phyloP scores from a whole-genome alignment of 2,329 filamentous ascomycete species.

The Lojkania enalia region DNA sequence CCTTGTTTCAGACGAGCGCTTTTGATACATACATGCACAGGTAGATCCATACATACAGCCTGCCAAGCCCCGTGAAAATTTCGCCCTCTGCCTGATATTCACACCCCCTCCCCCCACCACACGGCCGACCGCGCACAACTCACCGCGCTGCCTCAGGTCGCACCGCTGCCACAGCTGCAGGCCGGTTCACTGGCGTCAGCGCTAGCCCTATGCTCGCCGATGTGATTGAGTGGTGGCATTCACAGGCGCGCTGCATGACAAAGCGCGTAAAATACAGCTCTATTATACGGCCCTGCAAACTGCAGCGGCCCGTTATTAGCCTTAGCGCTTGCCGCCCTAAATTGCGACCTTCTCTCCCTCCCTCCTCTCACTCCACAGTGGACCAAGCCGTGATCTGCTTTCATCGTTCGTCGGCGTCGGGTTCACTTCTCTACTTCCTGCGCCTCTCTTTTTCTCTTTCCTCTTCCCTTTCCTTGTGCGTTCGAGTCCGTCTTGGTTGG shows the following conservation, averaged over 20 bases:
- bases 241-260: not conserved
- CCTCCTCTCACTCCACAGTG: conserved; percentile 41
- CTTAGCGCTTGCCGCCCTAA: conserved; percentile 22
- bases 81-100: not conserved
- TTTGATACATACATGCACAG: too few species aligned
- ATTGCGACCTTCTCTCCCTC: conserved; percentile 29
- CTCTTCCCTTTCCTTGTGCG: conserved; percentile 43
- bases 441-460: conserved; percentile 43
- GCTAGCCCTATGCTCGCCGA: not conserved
- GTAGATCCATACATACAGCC: not conserved
- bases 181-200: not conserved
- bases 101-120: not conserved
- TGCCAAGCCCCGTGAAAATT: not conserved
- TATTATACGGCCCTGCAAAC: not conserved
- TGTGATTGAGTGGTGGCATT: not conserved
- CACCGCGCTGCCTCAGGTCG: not conserved
- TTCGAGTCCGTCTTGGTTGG: conserved; percentile 29
- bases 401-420: conserved; percentile 43
- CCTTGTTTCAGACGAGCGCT: not conserved
- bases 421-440: conserved; percentile 36
- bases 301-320: conserved; percentile 18
- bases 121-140: not conserved
- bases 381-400: conserved; percentile 29
- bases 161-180: not conserved
- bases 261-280: conserved; percentile 2